Conservation (phyloP, 106 monocot genomes). For the Dactylorhiza incarnata region DNA sequence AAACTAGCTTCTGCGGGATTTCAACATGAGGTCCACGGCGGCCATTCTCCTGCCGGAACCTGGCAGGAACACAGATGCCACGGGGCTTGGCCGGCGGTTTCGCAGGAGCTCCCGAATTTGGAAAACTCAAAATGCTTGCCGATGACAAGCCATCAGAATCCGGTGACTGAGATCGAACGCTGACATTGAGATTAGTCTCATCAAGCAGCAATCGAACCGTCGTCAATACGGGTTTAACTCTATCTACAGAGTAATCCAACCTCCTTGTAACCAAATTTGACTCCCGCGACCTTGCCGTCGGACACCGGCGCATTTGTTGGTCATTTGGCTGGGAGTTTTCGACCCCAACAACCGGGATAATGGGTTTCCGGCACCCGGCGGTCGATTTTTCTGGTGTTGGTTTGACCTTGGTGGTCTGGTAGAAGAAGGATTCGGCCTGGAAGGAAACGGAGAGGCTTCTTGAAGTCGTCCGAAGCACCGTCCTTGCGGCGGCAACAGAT, state of each 20-base stretch:
- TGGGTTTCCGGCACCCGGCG: slow-evolving; percentile 24
- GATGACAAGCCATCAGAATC: slow-evolving; percentile 45
- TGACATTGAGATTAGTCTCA: slow-evolving; percentile 20
- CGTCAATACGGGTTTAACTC: slow-evolving; percentile 22
- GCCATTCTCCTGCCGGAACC: slow-evolving; percentile 44
- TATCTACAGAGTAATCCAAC: slow-evolving; percentile 32
- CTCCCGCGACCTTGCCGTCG: slow-evolving; percentile 19
- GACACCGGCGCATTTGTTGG: slow-evolving; percentile 37
- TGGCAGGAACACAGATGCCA: slow-evolving; percentile 45
- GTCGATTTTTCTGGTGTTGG: slow-evolving; percentile 25
- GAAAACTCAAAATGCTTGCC: slow-evolving; percentile 30
- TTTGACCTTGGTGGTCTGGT: slow-evolving; percentile 45
- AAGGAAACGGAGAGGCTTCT: slow-evolving; percentile 71
- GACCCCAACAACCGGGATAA: slow-evolving; percentile 4
- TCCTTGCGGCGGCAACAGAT: slow-evolving; percentile 15
- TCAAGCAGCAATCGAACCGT: slow-evolving; percentile 33
- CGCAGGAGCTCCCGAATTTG: slow-evolving; percentile 4
- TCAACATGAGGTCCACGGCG: slow-evolving; percentile 24
- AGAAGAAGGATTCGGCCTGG: slow-evolving; percentile 58
- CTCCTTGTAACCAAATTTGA: slow-evolving; percentile 29
- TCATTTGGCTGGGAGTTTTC: slow-evolving; percentile 42
- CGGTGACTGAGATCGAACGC: slow-evolving; percentile 29
- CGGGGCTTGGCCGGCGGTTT: slow-evolving; percentile 11
- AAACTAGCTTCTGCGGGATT: not conserved
- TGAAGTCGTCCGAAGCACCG: slow-evolving; percentile 33